phyloP scores from a whole-genome alignment of 179 eudicot species.

The Beta corolliflora region DNA sequence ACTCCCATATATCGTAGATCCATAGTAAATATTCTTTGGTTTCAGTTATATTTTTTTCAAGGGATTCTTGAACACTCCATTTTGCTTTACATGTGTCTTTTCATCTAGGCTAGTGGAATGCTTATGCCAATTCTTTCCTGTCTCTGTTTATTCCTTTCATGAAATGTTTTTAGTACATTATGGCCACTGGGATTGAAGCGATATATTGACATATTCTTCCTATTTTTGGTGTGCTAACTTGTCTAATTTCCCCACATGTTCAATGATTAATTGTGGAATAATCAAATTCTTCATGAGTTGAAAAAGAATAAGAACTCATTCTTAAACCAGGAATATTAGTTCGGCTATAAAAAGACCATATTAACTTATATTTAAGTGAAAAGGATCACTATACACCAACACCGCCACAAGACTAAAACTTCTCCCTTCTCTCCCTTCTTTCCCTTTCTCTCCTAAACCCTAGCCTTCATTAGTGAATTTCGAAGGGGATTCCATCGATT shows the following conservation, averaged over 20 bases:
- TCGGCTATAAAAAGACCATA: too few species aligned
- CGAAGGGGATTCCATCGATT: too few species aligned
- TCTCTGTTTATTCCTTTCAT: slow-evolving; percentile 11
- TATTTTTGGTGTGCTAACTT: neutral
- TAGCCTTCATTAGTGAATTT: too few species aligned
- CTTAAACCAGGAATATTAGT: neutral
- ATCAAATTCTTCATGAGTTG: neutral
- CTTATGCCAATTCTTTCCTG: slow-evolving; percentile 1
- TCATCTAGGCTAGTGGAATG: slow-evolving; percentile 13
- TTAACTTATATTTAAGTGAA: too few species aligned
- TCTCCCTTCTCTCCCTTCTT: too few species aligned
- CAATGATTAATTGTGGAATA: neutral
- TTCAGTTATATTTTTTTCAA: neutral
- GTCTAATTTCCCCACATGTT: neutral
- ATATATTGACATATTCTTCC: neutral
- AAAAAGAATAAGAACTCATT: too few species aligned
- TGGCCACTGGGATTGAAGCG: slow-evolving; percentile 12
- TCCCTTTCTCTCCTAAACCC: too few species aligned
- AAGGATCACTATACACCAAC: too few species aligned
- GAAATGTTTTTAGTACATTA: neutral
- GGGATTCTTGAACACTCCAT: neutral
- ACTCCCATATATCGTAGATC: slow-evolving; percentile 5
- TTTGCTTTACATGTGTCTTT: neutral
- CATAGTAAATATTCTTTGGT: neutral
- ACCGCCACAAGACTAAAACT: too few species aligned